Evolutionary conservation across 2,329 filamentous ascomycete species (phyloP).

Genomic region (Tolypocladium ophioglossoides): DNA sequence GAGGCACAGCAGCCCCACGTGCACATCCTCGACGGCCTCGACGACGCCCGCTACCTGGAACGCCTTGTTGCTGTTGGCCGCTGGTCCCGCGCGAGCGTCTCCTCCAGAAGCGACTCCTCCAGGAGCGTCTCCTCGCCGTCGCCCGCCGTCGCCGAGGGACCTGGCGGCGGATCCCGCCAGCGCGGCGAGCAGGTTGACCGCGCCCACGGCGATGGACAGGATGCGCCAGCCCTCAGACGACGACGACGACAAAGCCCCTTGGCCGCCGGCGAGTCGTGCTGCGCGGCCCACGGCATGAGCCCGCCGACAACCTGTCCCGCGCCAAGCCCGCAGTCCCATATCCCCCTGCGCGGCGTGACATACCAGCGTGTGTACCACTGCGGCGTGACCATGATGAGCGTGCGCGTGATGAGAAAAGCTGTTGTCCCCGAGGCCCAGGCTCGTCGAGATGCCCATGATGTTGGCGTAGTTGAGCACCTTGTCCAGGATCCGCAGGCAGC

Average conservation of each 20-base stretch:
- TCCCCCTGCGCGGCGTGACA: constrained; percentile 32
- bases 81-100: constrained; percentile 42
- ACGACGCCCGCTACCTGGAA: constrained; percentile 28
- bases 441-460: constrained; percentile 17
- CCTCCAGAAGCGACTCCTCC: constrained; percentile 36
- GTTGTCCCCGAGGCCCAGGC: constrained; percentile 18
- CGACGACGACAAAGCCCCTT: constrained; percentile 8
- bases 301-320: constrained; percentile 28
- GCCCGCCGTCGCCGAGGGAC: constrained; percentile 11
- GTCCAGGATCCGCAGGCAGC: constrained; percentile 16
- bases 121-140: no score
- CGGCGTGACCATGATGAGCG: constrained; percentile 38
- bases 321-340: constrained; percentile 18
- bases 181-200: constrained; percentile 34
- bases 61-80: constrained; percentile 28
- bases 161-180: constrained; percentile 15
- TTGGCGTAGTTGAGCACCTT: constrained; percentile 19
- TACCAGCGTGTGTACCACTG: constrained; percentile 30
- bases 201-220: constrained; percentile 41
- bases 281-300: constrained; percentile 39
- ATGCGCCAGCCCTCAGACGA: constrained; percentile 33
- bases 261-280: constrained; percentile 28
- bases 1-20: constrained; percentile 29
- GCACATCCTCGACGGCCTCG: constrained; percentile 28
- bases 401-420: constrained; percentile 27